Conservation (phyloP, 176 grass and related monocot genomes). For the Oryza coarctata region DNA sequence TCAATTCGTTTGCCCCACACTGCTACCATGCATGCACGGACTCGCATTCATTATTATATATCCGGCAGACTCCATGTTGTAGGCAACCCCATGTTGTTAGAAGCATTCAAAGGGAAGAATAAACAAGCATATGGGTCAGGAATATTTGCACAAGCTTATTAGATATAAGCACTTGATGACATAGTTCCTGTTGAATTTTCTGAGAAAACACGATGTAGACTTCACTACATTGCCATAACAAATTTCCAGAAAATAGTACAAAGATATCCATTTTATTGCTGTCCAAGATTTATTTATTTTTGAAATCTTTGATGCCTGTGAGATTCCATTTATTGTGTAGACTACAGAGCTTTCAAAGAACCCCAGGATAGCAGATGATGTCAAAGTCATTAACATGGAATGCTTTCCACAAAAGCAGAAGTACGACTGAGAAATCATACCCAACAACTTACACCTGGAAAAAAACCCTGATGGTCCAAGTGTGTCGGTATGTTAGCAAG, state of each 20-base stretch:
- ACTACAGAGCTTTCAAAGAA: conserved; percentile 3
- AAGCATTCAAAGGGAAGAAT: conserved; percentile 25
- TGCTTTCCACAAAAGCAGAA: conserved; percentile 38
- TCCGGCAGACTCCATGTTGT: conserved; percentile 22
- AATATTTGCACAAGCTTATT: background rate
- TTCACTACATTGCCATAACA: background rate
- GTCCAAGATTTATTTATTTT: background rate
- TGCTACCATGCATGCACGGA: conserved; percentile 13
- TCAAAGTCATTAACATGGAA: conserved; percentile 20
- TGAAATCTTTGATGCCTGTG: background rate
- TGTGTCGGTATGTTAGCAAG: conserved; percentile 36
- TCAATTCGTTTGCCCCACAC: conserved; percentile 34
- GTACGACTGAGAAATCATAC: conserved; percentile 34
- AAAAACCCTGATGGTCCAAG: conserved; percentile 38
- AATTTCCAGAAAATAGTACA: background rate
- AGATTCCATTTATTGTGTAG: background rate
- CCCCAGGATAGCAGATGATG: background rate
- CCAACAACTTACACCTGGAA: conserved; percentile 44
- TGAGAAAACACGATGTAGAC: background rate
- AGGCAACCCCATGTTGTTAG: conserved; percentile 20
- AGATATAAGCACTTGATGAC: background rate
- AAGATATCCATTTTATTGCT: background rate
- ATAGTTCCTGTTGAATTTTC: background rate
- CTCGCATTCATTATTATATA: background rate
- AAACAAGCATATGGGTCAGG: background rate